phyloP scores from a whole-genome alignment of 139 green algal species.

The Zygnema circumcarinatum region DNA sequence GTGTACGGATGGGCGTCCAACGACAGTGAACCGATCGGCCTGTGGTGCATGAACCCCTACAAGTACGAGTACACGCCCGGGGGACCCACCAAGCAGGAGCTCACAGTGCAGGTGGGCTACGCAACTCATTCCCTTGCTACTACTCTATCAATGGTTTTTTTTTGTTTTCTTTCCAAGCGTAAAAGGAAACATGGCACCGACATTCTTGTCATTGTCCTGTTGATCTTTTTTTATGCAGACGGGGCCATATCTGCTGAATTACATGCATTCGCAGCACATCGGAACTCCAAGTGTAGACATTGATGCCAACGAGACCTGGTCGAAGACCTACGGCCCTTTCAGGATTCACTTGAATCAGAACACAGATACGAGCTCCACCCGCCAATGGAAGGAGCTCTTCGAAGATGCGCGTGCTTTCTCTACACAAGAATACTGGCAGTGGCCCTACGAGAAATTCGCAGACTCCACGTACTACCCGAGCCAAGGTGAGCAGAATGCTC shows the following conservation, averaged over 20 bases:
- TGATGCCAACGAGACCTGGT: not conserved
- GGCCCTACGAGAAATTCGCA: slow-evolving; percentile 12
- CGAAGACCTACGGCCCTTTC: slow-evolving; percentile 41
- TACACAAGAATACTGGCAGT: not conserved
- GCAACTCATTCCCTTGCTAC: no score
- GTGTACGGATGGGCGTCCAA: slow-evolving; percentile 47
- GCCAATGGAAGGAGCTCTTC: not conserved
- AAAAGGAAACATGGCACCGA: no score
- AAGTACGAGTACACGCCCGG: slow-evolving; percentile 38
- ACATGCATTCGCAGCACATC: slow-evolving; percentile 35
- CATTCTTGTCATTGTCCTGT: not conserved
- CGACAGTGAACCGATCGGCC: slow-evolving; percentile 1
- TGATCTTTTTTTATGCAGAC: slow-evolving; percentile 12
- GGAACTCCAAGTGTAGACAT: slow-evolving; percentile 22
- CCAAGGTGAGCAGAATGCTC: not conserved
- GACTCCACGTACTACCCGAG: slow-evolving; percentile 4
- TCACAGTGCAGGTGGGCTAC: slow-evolving; percentile 41
- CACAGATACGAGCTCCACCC: not conserved
- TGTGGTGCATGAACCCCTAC: slow-evolving; percentile 35
- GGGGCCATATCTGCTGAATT: slow-evolving; percentile 43
- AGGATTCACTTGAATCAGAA: slow-evolving; percentile 23
- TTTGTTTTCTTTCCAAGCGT: no score
- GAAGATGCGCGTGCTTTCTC: not conserved
- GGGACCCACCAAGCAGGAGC: slow-evolving; percentile 32
- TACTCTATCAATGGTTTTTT: no score